Conservation (phyloP, 1,284 basidiomycete genomes). For the Ustilago crameri region DNA sequence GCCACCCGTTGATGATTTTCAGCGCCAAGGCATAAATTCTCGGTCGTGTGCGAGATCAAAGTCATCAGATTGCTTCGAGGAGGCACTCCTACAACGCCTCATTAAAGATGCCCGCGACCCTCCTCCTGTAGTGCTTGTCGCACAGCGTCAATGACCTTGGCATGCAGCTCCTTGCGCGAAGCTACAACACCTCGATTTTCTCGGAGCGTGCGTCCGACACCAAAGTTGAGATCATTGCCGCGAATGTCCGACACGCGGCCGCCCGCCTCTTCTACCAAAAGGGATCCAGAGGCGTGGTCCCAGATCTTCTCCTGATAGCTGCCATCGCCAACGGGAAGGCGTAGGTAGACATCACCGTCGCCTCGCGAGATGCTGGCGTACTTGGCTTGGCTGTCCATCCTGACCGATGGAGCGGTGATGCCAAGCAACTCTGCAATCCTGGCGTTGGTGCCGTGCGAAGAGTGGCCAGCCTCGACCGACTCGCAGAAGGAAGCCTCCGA, state of each 20-base stretch:
- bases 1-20: too few relatives aligned
- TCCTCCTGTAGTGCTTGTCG: conserved; percentile 75
- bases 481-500: conserved; percentile 81
- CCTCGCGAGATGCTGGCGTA: conserved; percentile 88
- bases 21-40: too few relatives aligned
- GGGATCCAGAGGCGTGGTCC: conserved; percentile 90
- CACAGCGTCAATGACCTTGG: conserved; percentile 79
- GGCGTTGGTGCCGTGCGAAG: conserved; percentile 83
- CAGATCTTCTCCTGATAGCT: conserved; percentile 90
- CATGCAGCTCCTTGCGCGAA: conserved; percentile 76
- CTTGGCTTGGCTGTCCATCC: conserved; percentile 98
- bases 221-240: conserved; percentile 84
- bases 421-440: conserved; percentile 78
- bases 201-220: conserved; percentile 83
- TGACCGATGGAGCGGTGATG: conserved; percentile 76
- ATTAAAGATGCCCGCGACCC: conserved; percentile 58
- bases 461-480: conserved; percentile 91
- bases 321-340: conserved; percentile 83
- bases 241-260: conserved; percentile 85
- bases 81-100: not conserved
- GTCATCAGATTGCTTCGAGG: not conserved
- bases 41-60: not conserved
- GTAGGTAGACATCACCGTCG: conserved; percentile 87
- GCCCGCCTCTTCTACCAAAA: conserved; percentile 89
- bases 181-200: conserved; percentile 90